Percentiles rank a stretch among this genome's conserved stretches.
Conservation (phyloP, 257 asterid species). For the Agastache rugosa region DNA sequence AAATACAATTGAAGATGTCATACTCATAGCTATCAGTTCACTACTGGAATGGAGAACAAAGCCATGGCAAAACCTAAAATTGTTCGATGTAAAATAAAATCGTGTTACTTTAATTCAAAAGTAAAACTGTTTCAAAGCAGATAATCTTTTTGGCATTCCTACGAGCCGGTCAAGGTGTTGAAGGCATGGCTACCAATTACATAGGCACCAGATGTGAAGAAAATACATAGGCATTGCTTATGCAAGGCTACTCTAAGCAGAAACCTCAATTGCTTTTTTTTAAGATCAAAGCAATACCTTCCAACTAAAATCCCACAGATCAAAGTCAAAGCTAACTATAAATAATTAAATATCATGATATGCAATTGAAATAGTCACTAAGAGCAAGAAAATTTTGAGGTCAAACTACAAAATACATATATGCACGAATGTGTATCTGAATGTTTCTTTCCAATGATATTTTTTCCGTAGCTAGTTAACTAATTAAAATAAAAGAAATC, state of each 20-base stretch:
- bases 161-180: neutral
- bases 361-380: neutral
- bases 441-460: neutral
- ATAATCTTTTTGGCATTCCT: too few relatives aligned
- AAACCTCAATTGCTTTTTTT: neutral
- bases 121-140: neutral
- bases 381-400: too few relatives aligned
- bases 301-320: neutral
- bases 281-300: too few relatives aligned
- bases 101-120: neutral
- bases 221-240: neutral
- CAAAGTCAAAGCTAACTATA: neutral
- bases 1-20: neutral
- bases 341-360: neutral
- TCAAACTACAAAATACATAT: neutral
- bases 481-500: neutral
- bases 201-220: neutral
- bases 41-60: neutral
- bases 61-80: neutral
- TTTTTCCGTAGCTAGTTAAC: neutral
- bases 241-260: neutral
- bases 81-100: too few relatives aligned
- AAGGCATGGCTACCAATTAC: neutral
- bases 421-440: neutral
- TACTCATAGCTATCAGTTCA: neutral